These are phyloP conservation scores for Solanum aculeatissimum DNA, from an alignment of 305 asterid species.

Conservation along the genomic window DNA sequence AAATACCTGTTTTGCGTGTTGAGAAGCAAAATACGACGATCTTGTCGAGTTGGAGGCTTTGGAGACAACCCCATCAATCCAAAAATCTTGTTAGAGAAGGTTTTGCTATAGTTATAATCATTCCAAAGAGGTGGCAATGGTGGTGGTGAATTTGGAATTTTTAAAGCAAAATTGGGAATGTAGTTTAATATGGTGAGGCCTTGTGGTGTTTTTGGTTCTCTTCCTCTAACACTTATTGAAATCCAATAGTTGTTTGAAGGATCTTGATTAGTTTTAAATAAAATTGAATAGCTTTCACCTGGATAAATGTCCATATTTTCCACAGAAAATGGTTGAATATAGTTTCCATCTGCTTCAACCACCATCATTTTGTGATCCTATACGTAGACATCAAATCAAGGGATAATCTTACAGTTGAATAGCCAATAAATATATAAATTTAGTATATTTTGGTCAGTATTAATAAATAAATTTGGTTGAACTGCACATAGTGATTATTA, in stretches of 20 bases:
- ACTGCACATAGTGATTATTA: no score
- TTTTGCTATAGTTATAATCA: conserved; percentile 38
- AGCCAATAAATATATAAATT: no score
- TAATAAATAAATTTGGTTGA: no score
- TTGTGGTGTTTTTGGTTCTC: conserved; percentile 66
- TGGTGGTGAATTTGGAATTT: conserved; percentile 32
- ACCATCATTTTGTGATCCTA: conserved; percentile 63
- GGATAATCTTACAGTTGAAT: no score
- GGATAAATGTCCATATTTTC: conserved; percentile 64
- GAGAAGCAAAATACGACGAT: conserved; percentile 32
- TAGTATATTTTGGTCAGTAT: no score
- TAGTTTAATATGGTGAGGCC: conserved; percentile 63
- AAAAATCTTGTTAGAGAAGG: conserved; percentile 28
- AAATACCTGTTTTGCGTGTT: conserved; percentile 44
- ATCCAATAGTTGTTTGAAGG: conserved; percentile 59
- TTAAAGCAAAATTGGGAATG: conserved; percentile 20
- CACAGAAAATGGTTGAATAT: conserved; percentile 47
- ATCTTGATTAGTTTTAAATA: conserved; percentile 47
- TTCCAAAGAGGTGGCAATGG: conserved; percentile 53
- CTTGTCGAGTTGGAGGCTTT: conserved; percentile 22
- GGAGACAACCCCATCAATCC: conserved; percentile 32
- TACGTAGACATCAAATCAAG: not conserved
- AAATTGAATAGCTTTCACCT: conserved; percentile 69
- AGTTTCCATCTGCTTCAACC: conserved; percentile 87
- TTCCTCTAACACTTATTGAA: conserved; percentile 46